phyloP scores from a whole-genome alignment of 495 filamentous ascomycete genomes.

The Neurospora discreta region DNA sequence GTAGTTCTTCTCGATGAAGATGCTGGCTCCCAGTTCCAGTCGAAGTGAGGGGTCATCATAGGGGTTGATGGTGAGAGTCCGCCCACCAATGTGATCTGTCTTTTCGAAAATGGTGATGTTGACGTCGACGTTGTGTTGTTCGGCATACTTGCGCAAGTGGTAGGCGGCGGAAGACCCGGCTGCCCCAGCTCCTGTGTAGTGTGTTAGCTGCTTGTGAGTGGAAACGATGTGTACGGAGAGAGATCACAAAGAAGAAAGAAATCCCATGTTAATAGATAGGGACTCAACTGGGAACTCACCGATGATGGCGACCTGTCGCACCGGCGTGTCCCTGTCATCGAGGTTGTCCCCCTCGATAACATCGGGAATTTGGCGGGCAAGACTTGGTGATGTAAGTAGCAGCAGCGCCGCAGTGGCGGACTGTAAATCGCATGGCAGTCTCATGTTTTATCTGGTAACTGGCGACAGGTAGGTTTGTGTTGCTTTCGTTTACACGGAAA shows the following conservation, averaged over 20 bases:
- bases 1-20: slow-evolving; percentile 80
- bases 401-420: not conserved
- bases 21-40: slow-evolving; percentile 82
- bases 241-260: not conserved
- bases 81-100: slow-evolving; percentile 67
- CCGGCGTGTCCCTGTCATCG: not conserved
- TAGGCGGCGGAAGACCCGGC: slow-evolving; percentile 83
- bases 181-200: slow-evolving; percentile 67
- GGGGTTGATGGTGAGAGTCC: slow-evolving; percentile 78
- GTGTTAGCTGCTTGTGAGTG: slow-evolving; percentile 9
- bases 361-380: not conserved
- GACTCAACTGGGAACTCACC: slow-evolving; percentile 19
- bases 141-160: slow-evolving; percentile 60
- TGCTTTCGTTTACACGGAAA: not conserved
- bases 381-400: not conserved
- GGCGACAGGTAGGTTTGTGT: not conserved
- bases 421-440: not conserved
- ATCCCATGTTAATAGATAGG: not conserved
- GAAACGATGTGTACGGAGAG: slow-evolving; percentile 2
- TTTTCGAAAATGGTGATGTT: slow-evolving; percentile 89
- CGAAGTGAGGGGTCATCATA: slow-evolving; percentile 58
- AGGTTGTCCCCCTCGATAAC: not conserved
- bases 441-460: not conserved
- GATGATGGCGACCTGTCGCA: slow-evolving; percentile 34
- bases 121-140: slow-evolving; percentile 36